Evolutionary conservation across 2,329 filamentous ascomycete genomes (phyloP).

Genomic region (Alternaria hordeiaustralica): DNA sequence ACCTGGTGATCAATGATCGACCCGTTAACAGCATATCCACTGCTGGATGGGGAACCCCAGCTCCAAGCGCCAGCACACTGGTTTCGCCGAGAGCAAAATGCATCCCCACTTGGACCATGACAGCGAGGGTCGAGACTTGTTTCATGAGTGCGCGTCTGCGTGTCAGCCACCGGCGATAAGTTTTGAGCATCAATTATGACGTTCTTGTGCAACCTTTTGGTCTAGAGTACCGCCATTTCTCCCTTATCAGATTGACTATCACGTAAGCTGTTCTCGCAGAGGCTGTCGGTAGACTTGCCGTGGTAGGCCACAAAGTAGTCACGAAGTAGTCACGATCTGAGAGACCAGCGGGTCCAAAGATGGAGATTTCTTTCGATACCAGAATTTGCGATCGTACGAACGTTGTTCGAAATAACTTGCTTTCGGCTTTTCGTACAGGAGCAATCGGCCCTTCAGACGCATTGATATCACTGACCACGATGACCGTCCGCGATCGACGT

Average conservation of each 20-base stretch:
- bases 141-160: background rate
- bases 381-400: background rate
- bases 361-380: background rate
- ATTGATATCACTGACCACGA: background rate
- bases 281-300: conserved; percentile 5
- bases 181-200: background rate
- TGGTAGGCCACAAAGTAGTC: background rate
- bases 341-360: background rate
- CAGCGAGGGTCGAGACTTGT: conserved; percentile 2
- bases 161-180: background rate
- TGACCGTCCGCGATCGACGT: conserved; percentile 1
- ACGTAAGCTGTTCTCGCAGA: conserved; percentile 50
- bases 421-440: conserved; percentile 1
- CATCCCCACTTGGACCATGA: conserved; percentile 2
- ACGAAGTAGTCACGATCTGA: background rate
- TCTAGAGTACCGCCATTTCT: conserved; percentile 42
- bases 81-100: conserved; percentile 1
- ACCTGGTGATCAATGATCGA: conserved; percentile 27
- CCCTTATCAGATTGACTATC: background rate
- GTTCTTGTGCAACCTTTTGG: background rate
- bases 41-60: conserved; percentile 18
- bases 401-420: background rate
- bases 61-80: conserved; percentile 9
- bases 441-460: background rate
- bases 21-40: conserved; percentile 24